Evolutionary conservation across 2,329 filamentous ascomycete genomes (phyloP), one percentile per base, ranked within the genome.

Genomic region (Curvularia eragrostidis): DNA sequence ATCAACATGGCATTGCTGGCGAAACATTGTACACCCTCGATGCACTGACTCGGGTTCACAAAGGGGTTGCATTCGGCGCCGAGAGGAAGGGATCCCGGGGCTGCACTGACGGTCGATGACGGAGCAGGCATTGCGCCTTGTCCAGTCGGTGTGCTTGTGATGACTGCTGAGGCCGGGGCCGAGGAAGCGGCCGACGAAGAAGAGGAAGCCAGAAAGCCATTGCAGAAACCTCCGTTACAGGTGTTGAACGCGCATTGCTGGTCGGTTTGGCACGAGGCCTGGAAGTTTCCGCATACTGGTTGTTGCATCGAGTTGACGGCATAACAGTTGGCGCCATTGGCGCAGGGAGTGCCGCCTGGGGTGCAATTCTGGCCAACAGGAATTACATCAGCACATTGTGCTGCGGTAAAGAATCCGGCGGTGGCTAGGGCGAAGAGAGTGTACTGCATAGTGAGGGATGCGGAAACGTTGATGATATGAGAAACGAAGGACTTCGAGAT

Each of bases 211-310:
- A 60, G 3, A 28, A 61, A 48, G 23, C 59, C 64, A 50, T 67
- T 68, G 54, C 66, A 68, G 32, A 66, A 43, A 10, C 64, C 64
- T 34, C 54, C 13, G 18, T 67, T 63, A 49, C 66, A 67, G 0
- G 51, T 63, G 55, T 68, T 68, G 56, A 59, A 68, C 6, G 64
- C 63, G 48, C 64, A 65, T 46, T 67, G 63, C 38, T 62, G 26
- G 52, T 67, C 50, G 41, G 47, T 63, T 1, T 53, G 64, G 56
- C 66, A 67, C 9, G 54, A 10, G 12, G 66, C 54, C n/a, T 68
- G 61, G 51, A 66, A 67, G 30, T 67, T 67, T 23, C 63, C 64
- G 56, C 64, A 68, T 3, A 53, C 23, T 9, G 61, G 21, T 19
- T 57, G 52, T 10, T 57, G 56, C 42, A 46, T 52, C 1, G 54